A percentile compares a stretch with the other conserved stretches of the same genome.
phyloP scores from a whole-genome alignment of 345 rosid species.

The Diplotaxis tenuifolia region DNA sequence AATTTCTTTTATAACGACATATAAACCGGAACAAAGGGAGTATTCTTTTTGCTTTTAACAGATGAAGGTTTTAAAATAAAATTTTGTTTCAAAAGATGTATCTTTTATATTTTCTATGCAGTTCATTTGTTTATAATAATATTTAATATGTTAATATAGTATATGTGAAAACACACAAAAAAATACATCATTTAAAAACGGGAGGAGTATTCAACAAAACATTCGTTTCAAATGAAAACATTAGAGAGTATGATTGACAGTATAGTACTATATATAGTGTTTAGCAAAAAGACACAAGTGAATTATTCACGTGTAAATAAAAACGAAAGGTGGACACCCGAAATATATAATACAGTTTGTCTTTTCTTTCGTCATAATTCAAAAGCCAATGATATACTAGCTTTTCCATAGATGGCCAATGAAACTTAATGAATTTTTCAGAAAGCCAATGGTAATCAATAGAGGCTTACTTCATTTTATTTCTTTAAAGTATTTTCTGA shows the following conservation, averaged over 20 bases:
- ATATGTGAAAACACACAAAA: too few species aligned
- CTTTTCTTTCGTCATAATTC: constrained; percentile 35
- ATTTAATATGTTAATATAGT: too few species aligned
- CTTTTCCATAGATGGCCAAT: constrained; percentile 9
- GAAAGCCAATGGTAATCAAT: constrained; percentile 5
- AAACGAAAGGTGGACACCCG: constrained; percentile 13
- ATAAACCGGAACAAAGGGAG: too few species aligned
- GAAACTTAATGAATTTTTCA: not conserved
- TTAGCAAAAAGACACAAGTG: not conserved
- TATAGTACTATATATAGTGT: too few species aligned
- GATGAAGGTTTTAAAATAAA: too few species aligned
- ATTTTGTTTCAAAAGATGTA: too few species aligned
- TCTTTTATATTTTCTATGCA: too few species aligned
- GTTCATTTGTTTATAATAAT: too few species aligned
- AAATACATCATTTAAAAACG: too few species aligned
- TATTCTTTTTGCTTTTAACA: not conserved
- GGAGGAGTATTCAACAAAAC: not conserved
- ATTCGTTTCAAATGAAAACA: not conserved
- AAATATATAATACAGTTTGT: constrained; percentile 19
- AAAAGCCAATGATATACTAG: constrained; percentile 12
- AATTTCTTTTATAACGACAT: too few species aligned
- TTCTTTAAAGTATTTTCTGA: not conserved
- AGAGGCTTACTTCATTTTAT: constrained; percentile 2
- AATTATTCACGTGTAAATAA: constrained; percentile 26
- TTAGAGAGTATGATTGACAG: constrained; percentile 2